Conservation (phyloP, 2,329 filamentous ascomycete genomes). For the Pyricularia pennisetigena region DNA sequence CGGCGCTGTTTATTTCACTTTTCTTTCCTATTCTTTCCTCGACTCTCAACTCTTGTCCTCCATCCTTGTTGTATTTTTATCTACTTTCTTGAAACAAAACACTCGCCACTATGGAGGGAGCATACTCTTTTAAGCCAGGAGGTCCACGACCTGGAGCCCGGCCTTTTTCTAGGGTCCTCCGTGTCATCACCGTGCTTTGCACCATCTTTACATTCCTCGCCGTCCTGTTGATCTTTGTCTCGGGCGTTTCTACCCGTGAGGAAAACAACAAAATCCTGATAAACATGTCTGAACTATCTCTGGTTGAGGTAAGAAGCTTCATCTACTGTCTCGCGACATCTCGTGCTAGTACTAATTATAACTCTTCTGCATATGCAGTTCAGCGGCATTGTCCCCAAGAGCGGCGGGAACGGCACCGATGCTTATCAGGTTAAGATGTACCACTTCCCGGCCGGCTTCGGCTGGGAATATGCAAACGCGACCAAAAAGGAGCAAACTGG, state of each 20-base stretch:
- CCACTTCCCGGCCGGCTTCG: slow-evolving; percentile 2
- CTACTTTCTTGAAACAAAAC: background rate
- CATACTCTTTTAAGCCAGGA: background rate
- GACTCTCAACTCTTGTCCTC: background rate
- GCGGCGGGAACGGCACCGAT: background rate
- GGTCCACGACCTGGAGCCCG: background rate
- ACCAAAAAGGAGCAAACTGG: background rate
- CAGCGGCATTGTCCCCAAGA: slow-evolving; percentile 3
- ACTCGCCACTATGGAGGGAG: background rate
- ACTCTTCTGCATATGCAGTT: background rate
- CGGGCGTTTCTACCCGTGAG: background rate
- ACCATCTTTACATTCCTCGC: background rate
- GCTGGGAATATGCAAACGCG: slow-evolving; percentile 3
- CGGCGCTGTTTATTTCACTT: background rate
- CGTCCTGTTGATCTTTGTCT: slow-evolving; percentile 1
- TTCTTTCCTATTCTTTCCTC: too few relatives aligned
- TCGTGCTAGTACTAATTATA: background rate
- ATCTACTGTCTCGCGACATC: background rate
- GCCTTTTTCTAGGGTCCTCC: background rate
- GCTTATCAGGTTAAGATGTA: slow-evolving; percentile 2
- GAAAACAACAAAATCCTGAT: background rate
- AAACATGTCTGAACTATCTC: background rate
- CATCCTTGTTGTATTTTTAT: background rate
- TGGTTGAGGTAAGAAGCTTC: background rate
- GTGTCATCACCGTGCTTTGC: background rate